phyloP scores from a whole-genome alignment of 2,329 filamentous ascomycete genomes.

The Thelonectria rubi region DNA sequence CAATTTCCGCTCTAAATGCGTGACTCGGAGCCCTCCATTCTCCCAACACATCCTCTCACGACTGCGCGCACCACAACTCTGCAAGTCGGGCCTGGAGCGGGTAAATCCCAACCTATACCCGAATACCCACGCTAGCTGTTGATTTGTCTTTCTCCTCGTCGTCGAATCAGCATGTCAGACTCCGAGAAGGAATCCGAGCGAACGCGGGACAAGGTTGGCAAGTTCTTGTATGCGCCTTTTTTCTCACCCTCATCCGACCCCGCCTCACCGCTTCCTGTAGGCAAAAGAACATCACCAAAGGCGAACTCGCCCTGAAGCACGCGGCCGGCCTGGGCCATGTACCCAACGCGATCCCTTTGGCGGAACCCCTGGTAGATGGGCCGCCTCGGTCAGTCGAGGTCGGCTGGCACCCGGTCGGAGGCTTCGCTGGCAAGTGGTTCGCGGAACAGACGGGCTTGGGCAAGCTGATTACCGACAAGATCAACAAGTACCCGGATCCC shows the following conservation, averaged over 20 bases:
- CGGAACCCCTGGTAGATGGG: conserved; percentile 43
- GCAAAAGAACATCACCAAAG: conserved; percentile 47
- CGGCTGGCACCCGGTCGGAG: conserved; percentile 67
- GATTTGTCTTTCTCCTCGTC: not conserved
- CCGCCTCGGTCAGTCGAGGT: conserved; percentile 55
- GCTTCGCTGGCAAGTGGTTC: conserved; percentile 66
- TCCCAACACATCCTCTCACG: not conserved
- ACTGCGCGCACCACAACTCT: not conserved
- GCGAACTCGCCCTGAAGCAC: conserved; percentile 49
- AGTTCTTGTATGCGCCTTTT: conserved; percentile 47
- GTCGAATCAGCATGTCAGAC: not conserved
- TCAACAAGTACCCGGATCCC: conserved; percentile 64
- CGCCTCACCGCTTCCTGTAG: conserved; percentile 31
- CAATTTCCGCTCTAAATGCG: not conserved
- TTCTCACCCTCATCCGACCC: conserved; percentile 17
- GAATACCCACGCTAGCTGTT: not conserved
- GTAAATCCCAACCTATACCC: not conserved
- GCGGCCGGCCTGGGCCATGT: conserved; percentile 45
- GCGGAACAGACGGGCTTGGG: conserved; percentile 64
- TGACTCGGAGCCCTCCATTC: not conserved
- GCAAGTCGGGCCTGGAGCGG: not conserved
- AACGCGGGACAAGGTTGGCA: conserved; percentile 45
- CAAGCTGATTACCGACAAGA: conserved; percentile 63
- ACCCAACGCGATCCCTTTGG: conserved; percentile 46
- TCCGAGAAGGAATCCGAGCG: conserved; percentile 36